A percentile compares a stretch with the other conserved stretches of the same genome.
These are phyloP conservation scores for Auxenochlorella pyrenoidosa DNA, from an alignment of 139 green algal genomes.

Conservation along the genomic window DNA sequence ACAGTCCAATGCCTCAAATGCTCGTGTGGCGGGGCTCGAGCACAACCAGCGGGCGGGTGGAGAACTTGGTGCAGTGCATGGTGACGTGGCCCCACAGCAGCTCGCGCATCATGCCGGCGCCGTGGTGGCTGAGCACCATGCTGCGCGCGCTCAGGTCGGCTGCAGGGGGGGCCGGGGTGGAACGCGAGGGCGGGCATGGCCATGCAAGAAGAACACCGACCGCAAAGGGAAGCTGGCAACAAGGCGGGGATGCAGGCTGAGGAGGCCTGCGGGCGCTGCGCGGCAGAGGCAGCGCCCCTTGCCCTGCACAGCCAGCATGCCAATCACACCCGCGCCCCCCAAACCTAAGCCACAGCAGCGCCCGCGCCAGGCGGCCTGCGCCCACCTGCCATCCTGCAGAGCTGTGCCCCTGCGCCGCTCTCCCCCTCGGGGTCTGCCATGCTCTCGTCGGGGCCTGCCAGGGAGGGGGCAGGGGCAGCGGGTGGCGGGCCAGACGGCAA, in stretches of 20 bases:
- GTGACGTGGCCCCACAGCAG: slow-evolving; percentile 49
- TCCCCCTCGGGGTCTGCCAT: slow-evolving; percentile 25
- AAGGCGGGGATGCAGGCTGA: too few species aligned
- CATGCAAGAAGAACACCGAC: not conserved
- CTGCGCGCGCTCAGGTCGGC: slow-evolving; percentile 21
- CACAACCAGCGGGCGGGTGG: slow-evolving; percentile 37
- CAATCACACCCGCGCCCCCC: not conserved
- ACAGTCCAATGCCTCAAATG: not conserved
- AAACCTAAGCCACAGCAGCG: not conserved
- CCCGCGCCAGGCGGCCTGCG: not conserved
- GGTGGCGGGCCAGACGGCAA: not conserved
- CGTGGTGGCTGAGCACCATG: slow-evolving; percentile 48
- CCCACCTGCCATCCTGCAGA: slow-evolving; percentile 22
- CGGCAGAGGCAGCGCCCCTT: not conserved
- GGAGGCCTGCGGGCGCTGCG: slow-evolving; percentile 2
- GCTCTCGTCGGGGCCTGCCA: slow-evolving; percentile 30
- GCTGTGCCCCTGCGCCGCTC: slow-evolving; percentile 11
- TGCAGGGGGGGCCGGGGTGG: not conserved
- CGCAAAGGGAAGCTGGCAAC: not conserved
- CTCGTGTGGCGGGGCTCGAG: slow-evolving; percentile 6
- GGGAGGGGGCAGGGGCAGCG: not conserved
- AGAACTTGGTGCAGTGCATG: slow-evolving; percentile 38
- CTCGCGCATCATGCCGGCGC: slow-evolving; percentile 38
- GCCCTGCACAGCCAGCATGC: not conserved
- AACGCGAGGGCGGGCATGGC: too few species aligned